These are phyloP conservation scores for Zangia roseola DNA, from an alignment of 768 basidiomycete species.

Conservation along the genomic window DNA sequence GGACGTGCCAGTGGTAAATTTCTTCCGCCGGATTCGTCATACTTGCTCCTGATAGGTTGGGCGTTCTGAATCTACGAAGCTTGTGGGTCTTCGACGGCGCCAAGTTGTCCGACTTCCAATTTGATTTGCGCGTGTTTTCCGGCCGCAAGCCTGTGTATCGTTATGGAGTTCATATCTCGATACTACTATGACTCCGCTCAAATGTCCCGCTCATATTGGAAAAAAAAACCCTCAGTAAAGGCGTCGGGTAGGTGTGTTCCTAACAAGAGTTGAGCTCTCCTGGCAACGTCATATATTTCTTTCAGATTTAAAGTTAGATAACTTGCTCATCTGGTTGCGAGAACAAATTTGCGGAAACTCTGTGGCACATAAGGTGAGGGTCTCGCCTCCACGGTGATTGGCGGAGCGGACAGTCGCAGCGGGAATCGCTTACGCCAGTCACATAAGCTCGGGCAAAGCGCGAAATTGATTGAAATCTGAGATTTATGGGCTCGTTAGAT, in stretches of 20 bases:
- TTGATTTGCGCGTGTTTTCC: not conserved
- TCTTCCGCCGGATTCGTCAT: not conserved
- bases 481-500: slow-evolving; percentile 24
- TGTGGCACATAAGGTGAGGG: not conserved
- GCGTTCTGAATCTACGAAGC: too few relatives aligned
- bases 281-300: not conserved
- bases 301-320: too few relatives aligned
- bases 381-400: slow-evolving; percentile 3
- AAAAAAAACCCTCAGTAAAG: not conserved
- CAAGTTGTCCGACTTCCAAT: not conserved
- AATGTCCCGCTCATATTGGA: not conserved
- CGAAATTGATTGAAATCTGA: slow-evolving; percentile 28
- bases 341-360: not conserved
- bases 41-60: not conserved
- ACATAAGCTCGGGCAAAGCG: slow-evolving; percentile 7
- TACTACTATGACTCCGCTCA: not conserved
- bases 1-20: slow-evolving; percentile 10
- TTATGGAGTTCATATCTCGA: not conserved
- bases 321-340: not conserved
- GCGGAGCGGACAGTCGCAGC: slow-evolving; percentile 2
- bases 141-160: not conserved
- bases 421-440: slow-evolving; percentile 20
- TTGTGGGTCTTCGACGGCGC: too few relatives aligned
- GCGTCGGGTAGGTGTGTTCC: slow-evolving; percentile 4
- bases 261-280: slow-evolving; percentile 5